Evolutionary conservation across 2,329 filamentous ascomycete genomes (phyloP).

Genomic region (Trichoderma cornu-damae): DNA sequence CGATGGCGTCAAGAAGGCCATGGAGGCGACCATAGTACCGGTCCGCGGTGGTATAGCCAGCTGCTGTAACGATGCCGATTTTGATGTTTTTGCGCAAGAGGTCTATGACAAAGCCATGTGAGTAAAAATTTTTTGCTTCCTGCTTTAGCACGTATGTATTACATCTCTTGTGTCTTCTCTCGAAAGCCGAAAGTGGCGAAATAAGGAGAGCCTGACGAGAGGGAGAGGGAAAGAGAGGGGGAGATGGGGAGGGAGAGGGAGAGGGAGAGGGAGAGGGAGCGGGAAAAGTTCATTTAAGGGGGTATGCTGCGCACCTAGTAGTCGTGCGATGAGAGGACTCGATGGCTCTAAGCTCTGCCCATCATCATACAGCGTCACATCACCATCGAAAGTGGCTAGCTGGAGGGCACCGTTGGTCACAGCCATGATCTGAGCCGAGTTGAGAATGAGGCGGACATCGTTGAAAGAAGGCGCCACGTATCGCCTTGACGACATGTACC

Average conservation of each 20-base stretch:
- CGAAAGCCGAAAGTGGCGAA: not conserved
- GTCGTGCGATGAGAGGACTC: slow-evolving; percentile 69
- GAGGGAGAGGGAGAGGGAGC: not conserved
- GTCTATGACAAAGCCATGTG: slow-evolving; percentile 37
- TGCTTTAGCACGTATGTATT: accelerated
- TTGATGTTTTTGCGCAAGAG: slow-evolving; percentile 74
- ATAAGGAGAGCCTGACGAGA: not conserved
- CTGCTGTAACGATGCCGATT: slow-evolving; percentile 93
- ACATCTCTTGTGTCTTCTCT: not conserved
- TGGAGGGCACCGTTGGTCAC: slow-evolving; percentile 74
- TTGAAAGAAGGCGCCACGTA: slow-evolving; percentile 98
- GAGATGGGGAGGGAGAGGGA: too few relatives aligned
- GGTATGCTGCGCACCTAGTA: slow-evolving; percentile 40
- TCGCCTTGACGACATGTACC: slow-evolving; percentile 82
- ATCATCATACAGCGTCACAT: slow-evolving; percentile 93
- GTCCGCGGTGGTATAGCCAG: slow-evolving; percentile 83
- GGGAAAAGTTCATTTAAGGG: not conserved
- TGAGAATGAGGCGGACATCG: slow-evolving; percentile 86
- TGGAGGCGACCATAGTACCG: slow-evolving; percentile 83
- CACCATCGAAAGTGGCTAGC: slow-evolving; percentile 93
- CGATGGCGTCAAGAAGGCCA: slow-evolving; percentile 78
- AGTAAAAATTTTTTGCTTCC: too few relatives aligned
- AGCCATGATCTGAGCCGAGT: slow-evolving; percentile 91
- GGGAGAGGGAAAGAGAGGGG: not conserved
- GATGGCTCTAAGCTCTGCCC: slow-evolving; percentile 70